phyloP scores from a whole-genome alignment of 139 green algal species.

The Chlamydomonas sp. region DNA sequence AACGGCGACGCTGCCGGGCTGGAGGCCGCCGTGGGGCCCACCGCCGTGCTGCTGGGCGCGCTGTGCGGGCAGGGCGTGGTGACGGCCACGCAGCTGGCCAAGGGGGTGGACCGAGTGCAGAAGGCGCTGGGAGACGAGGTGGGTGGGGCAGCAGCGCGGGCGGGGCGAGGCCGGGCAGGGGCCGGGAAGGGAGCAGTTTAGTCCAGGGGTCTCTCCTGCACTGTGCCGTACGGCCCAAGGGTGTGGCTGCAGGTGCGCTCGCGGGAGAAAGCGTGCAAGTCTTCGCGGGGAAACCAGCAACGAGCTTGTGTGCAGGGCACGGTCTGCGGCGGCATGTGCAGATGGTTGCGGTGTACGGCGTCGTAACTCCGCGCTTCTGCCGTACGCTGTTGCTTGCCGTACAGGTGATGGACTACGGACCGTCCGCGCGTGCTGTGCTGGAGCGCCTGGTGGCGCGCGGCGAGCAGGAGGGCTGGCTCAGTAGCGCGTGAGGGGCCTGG shows the following conservation, averaged over 20 bases:
- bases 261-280: too few relatives aligned
- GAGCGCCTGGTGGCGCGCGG: slow-evolving; percentile 14
- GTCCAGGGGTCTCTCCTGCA: background rate
- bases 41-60: slow-evolving; percentile 65
- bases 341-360: background rate
- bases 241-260: too few relatives aligned
- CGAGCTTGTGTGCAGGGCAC: background rate
- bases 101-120: slow-evolving; percentile 21
- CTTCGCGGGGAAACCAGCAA: too few relatives aligned
- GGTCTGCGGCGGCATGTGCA: background rate
- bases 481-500: too few relatives aligned
- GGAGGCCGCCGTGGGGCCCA: slow-evolving; percentile 2
- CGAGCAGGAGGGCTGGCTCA: slow-evolving; percentile 7
- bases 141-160: background rate
- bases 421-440: slow-evolving; percentile 12
- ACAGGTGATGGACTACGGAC: slow-evolving; percentile 44
- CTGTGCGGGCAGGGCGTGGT: slow-evolving; percentile 57
- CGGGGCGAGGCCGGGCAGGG: background rate
- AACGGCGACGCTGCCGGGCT: background rate
- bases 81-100: slow-evolving; percentile 63
- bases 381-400: background rate
- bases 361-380: background rate
- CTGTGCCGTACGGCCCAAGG: background rate
- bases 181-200: background rate
- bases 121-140: slow-evolving; percentile 28